Evolutionary conservation across 2,329 filamentous ascomycete genomes (phyloP).

Genomic region (Didymella keratinophila): DNA sequence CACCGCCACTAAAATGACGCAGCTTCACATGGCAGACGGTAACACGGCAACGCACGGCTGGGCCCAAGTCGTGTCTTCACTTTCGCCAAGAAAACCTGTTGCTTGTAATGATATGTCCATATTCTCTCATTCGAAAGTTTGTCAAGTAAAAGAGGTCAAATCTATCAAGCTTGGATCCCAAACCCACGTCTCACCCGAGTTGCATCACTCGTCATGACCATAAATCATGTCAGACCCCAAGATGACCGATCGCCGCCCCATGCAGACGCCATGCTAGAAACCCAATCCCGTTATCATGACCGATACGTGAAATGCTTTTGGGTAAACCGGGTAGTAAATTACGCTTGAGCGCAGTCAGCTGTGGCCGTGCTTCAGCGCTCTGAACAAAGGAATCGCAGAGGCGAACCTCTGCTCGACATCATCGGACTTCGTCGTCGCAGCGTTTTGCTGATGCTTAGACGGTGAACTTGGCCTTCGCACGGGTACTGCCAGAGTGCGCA

Average conservation of each 20-base stretch:
- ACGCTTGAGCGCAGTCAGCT: slow-evolving; percentile 26
- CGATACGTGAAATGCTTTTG: slow-evolving; percentile 40
- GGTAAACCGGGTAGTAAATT: slow-evolving; percentile 35
- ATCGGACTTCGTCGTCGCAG: background rate
- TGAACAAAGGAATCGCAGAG: slow-evolving; percentile 17
- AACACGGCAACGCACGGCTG: slow-evolving; percentile 20
- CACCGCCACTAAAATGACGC: slow-evolving; percentile 22
- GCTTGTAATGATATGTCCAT: background rate
- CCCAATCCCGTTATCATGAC: slow-evolving; percentile 39
- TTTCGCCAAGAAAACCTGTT: background rate
- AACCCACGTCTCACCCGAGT: slow-evolving; percentile 25
- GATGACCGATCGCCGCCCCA: slow-evolving; percentile 46
- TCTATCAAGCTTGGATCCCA: slow-evolving; percentile 40
- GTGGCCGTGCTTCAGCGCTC: slow-evolving; percentile 7
- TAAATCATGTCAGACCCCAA: slow-evolving; percentile 41
- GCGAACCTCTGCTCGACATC: slow-evolving; percentile 8
- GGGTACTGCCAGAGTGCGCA: slow-evolving; percentile 89
- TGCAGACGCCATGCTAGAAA: slow-evolving; percentile 52
- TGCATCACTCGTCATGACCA: slow-evolving; percentile 39
- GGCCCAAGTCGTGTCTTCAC: background rate
- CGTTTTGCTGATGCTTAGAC: slow-evolving; percentile 63
- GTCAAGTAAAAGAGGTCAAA: slow-evolving; percentile 35
- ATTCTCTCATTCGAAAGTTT: slow-evolving; percentile 37
- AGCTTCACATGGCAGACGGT: slow-evolving; percentile 17
- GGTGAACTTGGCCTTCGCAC: slow-evolving; percentile 92